phyloP scores from a whole-genome alignment of 2,329 filamentous ascomycete genomes.

The Sarocladiaceae sp. region DNA sequence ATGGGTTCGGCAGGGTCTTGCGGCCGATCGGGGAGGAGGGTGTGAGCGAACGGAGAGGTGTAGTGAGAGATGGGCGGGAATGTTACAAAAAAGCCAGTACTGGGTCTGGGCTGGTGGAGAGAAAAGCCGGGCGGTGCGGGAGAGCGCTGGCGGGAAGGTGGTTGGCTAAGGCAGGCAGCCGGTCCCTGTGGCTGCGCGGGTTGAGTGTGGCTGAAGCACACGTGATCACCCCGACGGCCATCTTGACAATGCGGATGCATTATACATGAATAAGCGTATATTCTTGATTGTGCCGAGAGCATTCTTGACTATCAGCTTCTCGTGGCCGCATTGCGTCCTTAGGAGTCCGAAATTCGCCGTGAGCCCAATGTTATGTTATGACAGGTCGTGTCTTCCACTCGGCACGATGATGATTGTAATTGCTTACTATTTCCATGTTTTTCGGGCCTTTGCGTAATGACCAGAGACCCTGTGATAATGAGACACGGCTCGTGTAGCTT shows the following conservation, averaged over 20 bases:
- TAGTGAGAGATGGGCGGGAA: slow-evolving; percentile 13
- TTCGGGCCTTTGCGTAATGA: no score
- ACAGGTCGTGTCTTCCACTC: no score
- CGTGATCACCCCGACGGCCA: neutral
- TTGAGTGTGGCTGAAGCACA: neutral
- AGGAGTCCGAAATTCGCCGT: no score
- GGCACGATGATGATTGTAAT: no score
- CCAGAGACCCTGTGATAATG: no score
- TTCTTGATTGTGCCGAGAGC: no score
- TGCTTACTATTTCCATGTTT: no score
- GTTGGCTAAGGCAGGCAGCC: slow-evolving; percentile 5
- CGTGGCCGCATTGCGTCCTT: no score
- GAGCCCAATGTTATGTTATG: no score
- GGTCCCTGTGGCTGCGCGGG: neutral
- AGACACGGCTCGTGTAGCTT: no score
- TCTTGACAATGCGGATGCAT: neutral
- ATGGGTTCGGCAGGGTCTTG: slow-evolving; percentile 10
- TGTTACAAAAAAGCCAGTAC: slow-evolving; percentile 14
- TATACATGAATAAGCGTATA: no score
- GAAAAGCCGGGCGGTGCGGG: slow-evolving; percentile 10
- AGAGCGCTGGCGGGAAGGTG: slow-evolving; percentile 1
- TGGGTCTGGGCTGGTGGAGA: slow-evolving; percentile 8
- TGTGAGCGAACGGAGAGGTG: slow-evolving; percentile 13
- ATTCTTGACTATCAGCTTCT: no score
- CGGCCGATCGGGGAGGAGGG: slow-evolving; percentile 10